Base-by-base conservation (phyloP, 257 asterid species). In the Coffea canephora region DNA sequence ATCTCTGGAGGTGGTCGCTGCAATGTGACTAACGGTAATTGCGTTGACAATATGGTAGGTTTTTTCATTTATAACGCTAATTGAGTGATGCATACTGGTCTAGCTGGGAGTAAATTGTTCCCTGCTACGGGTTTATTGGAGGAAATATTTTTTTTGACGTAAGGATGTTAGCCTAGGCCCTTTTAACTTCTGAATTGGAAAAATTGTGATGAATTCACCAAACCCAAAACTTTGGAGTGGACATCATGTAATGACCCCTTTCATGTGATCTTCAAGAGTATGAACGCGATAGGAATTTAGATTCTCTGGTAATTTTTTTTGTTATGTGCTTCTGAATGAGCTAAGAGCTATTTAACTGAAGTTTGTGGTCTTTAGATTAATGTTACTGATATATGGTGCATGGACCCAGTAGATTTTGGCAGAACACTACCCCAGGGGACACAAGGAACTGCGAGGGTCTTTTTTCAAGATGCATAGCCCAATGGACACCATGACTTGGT, bases 1-100 rank as follows among this genome's bases (percentile, higher is more conserved):
- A 92, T 95, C 79, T 95, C 98, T 66, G 99, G 99, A 55, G 99
- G 99, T 16, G 99, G 99, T 19, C 90, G 99, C 62, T 95, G 99
- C 86, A 95, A 95, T 69, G 97, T 95, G 83, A 95, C 99, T 34
- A 92, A 95, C 80, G 99, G 98, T 45, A 91, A 92, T 84, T 90
- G 82, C 77, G 83, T 76, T 73, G 98, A 95, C 84, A 89, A 83
- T 69, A 69, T 69, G 94, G 99, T 95, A 84, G 86, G 90, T 46
- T 3, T 50, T 77, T n/a, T 34, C 43, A 25, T 72, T 21, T 83
- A 50, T 27, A 54, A 36, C 16, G 66, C 61, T 46, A 34, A 46
- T 34, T 59, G 31, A 13, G 46, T 81, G n/a, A 12, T 71, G 19
- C 61, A 27, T 7, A 16, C 36, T 70, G 43, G 43, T 25, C 12